A percentile compares a stretch with the other conserved stretches of the same genome.
Evolutionary conservation across 805 yeast species (phyloP).

Genomic region (Cyberlindnera saturnus): DNA sequence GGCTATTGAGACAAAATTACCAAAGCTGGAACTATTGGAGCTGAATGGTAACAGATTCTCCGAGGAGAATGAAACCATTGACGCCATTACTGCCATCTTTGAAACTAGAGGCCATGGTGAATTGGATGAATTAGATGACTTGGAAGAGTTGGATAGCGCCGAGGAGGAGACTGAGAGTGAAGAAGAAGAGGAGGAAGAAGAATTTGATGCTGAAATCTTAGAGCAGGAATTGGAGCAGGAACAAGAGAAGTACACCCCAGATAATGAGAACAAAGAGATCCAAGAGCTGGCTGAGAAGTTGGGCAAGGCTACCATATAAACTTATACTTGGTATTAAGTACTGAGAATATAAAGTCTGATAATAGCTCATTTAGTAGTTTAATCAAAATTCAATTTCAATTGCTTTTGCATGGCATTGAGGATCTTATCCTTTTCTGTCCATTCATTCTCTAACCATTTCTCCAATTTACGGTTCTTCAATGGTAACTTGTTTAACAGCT

Average conservation of each 20-base stretch:
- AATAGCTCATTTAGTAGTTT: too few species aligned
- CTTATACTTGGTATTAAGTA: not conserved
- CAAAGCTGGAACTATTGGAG: conserved; percentile 61
- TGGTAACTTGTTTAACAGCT: conserved; percentile 43
- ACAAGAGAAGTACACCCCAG: conserved; percentile 36
- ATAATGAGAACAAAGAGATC: conserved; percentile 38
- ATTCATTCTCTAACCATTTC: conserved; percentile 68
- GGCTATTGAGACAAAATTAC: conserved; percentile 50
- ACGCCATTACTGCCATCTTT: conserved; percentile 53
- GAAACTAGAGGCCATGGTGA: conserved; percentile 73
- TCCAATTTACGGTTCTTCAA: conserved; percentile 50
- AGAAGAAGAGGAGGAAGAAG: conserved; percentile 35
- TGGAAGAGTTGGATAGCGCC: conserved; percentile 72
- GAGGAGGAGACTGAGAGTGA: conserved; percentile 39
- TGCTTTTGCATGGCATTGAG: conserved; percentile 34
- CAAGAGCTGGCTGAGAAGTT: conserved; percentile 55
- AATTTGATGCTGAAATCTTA: conserved; percentile 19
- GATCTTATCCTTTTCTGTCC: conserved; percentile 64
- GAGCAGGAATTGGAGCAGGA: conserved; percentile 36
- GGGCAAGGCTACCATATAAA: conserved; percentile 44
- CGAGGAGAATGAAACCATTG: conserved; percentile 75
- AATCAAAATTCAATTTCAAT: conserved; percentile 17
- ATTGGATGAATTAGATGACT: conserved; percentile 88
- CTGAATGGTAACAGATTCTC: conserved; percentile 90
- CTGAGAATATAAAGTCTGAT: too few species aligned